Conservation (phyloP, 148 eudicot species). For the Dysphania ambrosioides region DNA sequence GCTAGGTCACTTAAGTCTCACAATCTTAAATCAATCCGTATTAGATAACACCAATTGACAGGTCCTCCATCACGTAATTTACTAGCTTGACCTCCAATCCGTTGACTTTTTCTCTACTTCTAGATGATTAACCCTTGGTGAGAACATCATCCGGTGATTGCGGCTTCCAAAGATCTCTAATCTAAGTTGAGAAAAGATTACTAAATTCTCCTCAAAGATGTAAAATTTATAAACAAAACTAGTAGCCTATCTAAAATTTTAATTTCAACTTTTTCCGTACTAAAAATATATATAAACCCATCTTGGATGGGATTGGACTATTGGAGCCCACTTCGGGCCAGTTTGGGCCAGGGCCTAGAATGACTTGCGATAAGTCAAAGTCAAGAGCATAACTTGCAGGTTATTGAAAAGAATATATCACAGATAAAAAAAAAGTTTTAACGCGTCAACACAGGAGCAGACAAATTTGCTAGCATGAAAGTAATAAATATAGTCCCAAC, state of each 20-base stretch:
- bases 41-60: slow-evolving; percentile 12
- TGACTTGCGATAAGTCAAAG: slow-evolving; percentile 42
- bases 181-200: not conserved
- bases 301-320: slow-evolving; percentile 29
- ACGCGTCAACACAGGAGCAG: slow-evolving; percentile 55
- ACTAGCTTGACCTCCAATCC: not conserved
- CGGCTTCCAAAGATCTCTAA: slow-evolving; percentile 35
- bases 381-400: slow-evolving; percentile 36
- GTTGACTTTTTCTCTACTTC: slow-evolving; percentile 35
- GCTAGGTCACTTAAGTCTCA: no score
- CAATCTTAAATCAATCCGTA: no score
- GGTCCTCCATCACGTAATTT: not conserved
- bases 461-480: slow-evolving; percentile 32
- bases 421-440: slow-evolving; percentile 13
- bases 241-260: not conserved
- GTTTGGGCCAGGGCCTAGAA: slow-evolving; percentile 19
- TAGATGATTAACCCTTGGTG: slow-evolving; percentile 30
- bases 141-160: slow-evolving; percentile 48
- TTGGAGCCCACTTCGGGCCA: slow-evolving; percentile 28
- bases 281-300: not conserved
- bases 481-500: slow-evolving; percentile 16
- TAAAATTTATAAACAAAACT: not conserved
- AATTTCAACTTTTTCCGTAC: not conserved
- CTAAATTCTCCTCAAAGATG: not conserved
- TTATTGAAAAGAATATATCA: not conserved